Base-by-base conservation (phyloP, 768 basidiomycete species). In the Tylopilus felleus region DNA sequence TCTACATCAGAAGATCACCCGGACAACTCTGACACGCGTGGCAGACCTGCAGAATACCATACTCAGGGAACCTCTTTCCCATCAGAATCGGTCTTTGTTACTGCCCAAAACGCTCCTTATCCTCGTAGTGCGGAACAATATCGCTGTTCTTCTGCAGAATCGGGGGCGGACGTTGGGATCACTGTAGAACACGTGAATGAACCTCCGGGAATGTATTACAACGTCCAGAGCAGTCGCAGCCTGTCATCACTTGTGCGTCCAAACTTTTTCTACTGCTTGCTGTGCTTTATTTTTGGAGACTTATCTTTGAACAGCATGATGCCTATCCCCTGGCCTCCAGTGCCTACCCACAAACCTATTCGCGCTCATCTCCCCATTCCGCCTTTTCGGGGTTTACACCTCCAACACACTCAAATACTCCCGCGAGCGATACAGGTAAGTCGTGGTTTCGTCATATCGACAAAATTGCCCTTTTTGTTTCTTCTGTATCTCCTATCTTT, bases 401-500 rank as follows among this genome's bases (percentile, higher is more conserved):
- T 16, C 56, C 69, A 27, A 52, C 61, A 3, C 62, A 70, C 19
- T 51, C 64, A 7, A 57, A 60, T 12, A 68, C 67, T 8, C 66
- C 67, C 27, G 53, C 52, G 25, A 69, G 69, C n/a, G 67, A 68
- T 35, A 21, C 45, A 2, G 64, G 67, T 71, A 52, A 68, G 67
- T 62, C 27, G 19, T 17, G 1, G 2, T 40, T 46, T 54, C 28
- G 41, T 47, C 41, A 12, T 16, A 0, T 16, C 36, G n/a, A 35
- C 33, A 13, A 1, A 42, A 2, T 19, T 9, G 3, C 16, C 12
- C n/a, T 8, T 40, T 43, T 23, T 17, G 31, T 29, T 52, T 46
- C 16, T 4, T 14, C 40, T n/a, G 3, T 25, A 23, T 54, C 16
- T 43, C 12, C n/a, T 38, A 19, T 19, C 36, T 38, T 38, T 38